Base-by-base conservation (phyloP, 371 early-diverging fungal species). In the Dinochytrium kinnereticum region DNA sequence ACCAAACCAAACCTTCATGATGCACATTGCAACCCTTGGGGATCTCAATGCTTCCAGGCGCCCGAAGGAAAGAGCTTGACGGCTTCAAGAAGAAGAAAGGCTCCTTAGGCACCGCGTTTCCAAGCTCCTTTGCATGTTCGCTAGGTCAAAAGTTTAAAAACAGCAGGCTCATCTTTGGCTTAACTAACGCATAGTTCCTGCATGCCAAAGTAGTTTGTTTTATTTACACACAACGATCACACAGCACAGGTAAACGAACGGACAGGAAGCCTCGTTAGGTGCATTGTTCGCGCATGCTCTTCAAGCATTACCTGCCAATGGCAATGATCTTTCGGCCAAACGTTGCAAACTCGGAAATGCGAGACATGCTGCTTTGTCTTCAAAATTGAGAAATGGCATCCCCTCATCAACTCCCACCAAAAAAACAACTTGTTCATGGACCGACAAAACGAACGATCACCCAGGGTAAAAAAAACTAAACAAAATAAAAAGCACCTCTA, bases 21-120 rank as follows among this genome's bases (percentile, higher is more conserved):
- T 97, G 96, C 15, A 96, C 94, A 59, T 88, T 87, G 67, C 89
- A 89, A 13, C 92, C 93, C 28, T 78, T 78, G 1, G 96, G 97
- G 37, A 95, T 85, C 76, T 94, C 94, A 64, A 98, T 91, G 59
- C 82, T 85, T 5, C 89, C 90, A 5, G 91, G 91, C 36, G 87
- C 65, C 31, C 28, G 83, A 65, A 94, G 82, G 72, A 91, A 95
- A 15, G 95, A 95, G 50, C 94, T 91, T 1, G 95, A 90, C 15
- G 98, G 98, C 86, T 98, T 98, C 64, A 98, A 86, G 77, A 98
- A 98, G 81, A 96, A 93, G 80, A 97, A 92, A 28, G 97, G 97
- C 1, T 89, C 78, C 31, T 84, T 92, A 1, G 96, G 97, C 21
- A 96, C 92, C 13, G 93, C 89, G 78, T 95, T 96, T 55, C 94